Evolutionary conservation across 2,329 filamentous ascomycete species (phyloP).

Genomic region (Phyllosticta capitalensis): DNA sequence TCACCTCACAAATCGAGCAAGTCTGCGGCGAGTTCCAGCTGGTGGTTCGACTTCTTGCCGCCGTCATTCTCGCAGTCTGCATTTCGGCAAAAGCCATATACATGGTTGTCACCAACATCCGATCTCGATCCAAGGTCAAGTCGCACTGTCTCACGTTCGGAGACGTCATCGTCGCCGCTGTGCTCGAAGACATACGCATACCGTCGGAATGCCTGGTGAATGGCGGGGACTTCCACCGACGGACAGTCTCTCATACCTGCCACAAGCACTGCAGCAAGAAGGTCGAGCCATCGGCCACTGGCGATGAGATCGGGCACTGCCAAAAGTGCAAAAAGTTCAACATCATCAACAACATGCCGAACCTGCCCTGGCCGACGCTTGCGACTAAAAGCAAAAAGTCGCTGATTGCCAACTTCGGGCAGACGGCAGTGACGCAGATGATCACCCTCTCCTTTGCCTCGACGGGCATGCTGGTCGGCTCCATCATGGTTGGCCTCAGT

Average conservation of each 20-base stretch:
- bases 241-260: slow-evolving; percentile 18
- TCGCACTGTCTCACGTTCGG: slow-evolving; percentile 23
- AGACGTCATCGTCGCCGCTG: slow-evolving; percentile 22
- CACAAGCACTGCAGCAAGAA: slow-evolving; percentile 22
- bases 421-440: slow-evolving; percentile 24
- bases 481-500: slow-evolving; percentile 16
- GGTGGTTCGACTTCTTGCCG: slow-evolving; percentile 23
- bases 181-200: slow-evolving; percentile 20
- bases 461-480: slow-evolving; percentile 16
- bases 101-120: slow-evolving; percentile 21
- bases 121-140: slow-evolving; percentile 19
- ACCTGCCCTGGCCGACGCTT: slow-evolving; percentile 20
- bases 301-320: slow-evolving; percentile 24
- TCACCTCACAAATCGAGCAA: neutral
- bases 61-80: slow-evolving; percentile 19
- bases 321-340: slow-evolving; percentile 24
- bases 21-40: slow-evolving; percentile 8
- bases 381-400: slow-evolving; percentile 24
- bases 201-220: slow-evolving; percentile 25
- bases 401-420: slow-evolving; percentile 22
- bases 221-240: slow-evolving; percentile 19
- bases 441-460: slow-evolving; percentile 7
- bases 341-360: slow-evolving; percentile 15
- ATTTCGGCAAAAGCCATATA: slow-evolving; percentile 21
- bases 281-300: slow-evolving; percentile 3